A percentile compares a stretch with the other conserved stretches of the same genome.
Evolutionary conservation across 345 rosid genomes (phyloP).

Genomic region (Populus alba): DNA sequence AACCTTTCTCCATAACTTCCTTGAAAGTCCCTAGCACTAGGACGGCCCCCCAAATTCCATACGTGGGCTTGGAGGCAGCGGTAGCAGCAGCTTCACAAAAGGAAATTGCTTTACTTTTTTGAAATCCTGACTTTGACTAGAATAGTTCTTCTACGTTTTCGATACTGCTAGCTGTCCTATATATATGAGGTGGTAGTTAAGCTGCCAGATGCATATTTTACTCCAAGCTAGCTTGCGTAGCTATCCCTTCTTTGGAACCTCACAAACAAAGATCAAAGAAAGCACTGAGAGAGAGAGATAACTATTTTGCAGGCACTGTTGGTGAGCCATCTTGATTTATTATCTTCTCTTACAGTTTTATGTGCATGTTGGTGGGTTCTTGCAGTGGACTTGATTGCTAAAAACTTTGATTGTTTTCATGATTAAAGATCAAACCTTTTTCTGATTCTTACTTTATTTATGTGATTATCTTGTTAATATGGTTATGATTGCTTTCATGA

Average conservation of each 20-base stretch:
- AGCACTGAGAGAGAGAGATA: neutral
- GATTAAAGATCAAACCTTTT: neutral
- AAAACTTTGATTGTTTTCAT: neutral
- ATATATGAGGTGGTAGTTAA: neutral
- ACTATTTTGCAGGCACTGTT: neutral
- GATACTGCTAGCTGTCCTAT: slow-evolving; percentile 8
- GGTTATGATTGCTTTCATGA: neutral
- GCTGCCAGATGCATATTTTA: neutral
- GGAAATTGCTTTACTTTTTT: neutral
- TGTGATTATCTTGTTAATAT: neutral
- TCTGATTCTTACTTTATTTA: neutral
- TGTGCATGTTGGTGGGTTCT: neutral
- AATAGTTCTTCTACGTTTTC: slow-evolving; percentile 11
- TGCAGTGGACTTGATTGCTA: neutral
- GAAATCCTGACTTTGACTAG: slow-evolving; percentile 7
- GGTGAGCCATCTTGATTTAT: neutral
- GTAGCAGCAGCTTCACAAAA: neutral
- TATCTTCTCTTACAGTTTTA: neutral
- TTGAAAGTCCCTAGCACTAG: slow-evolving; percentile 16
- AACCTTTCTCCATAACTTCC: slow-evolving; percentile 30
- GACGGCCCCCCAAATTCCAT: neutral
- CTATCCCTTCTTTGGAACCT: neutral
- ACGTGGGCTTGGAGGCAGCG: neutral
- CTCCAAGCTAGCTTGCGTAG: neutral
- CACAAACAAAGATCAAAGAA: neutral